These are phyloP conservation scores for Botryotinia narcissicola DNA, from an alignment of 2,329 filamentous ascomycete species.

Conservation along the genomic window DNA sequence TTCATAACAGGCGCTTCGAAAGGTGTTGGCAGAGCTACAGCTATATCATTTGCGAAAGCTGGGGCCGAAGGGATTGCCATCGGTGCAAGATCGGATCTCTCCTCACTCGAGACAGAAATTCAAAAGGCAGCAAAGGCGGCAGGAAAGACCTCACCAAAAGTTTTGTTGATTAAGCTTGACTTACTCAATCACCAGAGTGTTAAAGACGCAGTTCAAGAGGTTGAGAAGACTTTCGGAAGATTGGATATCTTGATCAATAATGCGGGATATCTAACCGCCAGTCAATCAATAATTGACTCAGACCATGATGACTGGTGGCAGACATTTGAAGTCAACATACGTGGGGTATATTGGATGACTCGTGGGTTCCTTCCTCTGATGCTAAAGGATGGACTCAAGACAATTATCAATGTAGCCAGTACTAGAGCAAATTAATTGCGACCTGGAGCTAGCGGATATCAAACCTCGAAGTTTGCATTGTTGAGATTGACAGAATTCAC, in stretches of 20 bases:
- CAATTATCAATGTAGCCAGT: constrained; percentile 49
- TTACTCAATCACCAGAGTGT: constrained; percentile 24
- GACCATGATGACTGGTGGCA: constrained; percentile 28
- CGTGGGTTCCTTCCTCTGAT: constrained; percentile 28
- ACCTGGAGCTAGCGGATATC: constrained; percentile 46
- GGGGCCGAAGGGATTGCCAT: constrained; percentile 29
- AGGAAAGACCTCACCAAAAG: constrained; percentile 26
- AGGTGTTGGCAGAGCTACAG: constrained; percentile 30
- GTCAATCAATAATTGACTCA: constrained; percentile 20
- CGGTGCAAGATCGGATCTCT: constrained; percentile 27
- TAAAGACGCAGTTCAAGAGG: constrained; percentile 20
- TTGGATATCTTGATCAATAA: constrained; percentile 35
- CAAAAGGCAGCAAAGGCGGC: constrained; percentile 25
- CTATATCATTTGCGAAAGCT: constrained; percentile 31
- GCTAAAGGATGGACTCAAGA: constrained; percentile 40
- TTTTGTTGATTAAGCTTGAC: constrained; percentile 28
- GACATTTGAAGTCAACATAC: constrained; percentile 31
- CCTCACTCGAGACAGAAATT: constrained; percentile 24
- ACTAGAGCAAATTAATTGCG: constrained; percentile 43
- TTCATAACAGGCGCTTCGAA: constrained; percentile 32
- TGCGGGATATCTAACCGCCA: constrained; percentile 27
- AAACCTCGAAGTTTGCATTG: constrained; percentile 49
- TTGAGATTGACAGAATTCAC: constrained; percentile 50
- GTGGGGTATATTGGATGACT: constrained; percentile 27
- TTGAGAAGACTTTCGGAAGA: constrained; percentile 26